Evolutionary conservation across 1,139 yeast genomes (phyloP).

Genomic region (Sugiyamaella xylanicola): DNA sequence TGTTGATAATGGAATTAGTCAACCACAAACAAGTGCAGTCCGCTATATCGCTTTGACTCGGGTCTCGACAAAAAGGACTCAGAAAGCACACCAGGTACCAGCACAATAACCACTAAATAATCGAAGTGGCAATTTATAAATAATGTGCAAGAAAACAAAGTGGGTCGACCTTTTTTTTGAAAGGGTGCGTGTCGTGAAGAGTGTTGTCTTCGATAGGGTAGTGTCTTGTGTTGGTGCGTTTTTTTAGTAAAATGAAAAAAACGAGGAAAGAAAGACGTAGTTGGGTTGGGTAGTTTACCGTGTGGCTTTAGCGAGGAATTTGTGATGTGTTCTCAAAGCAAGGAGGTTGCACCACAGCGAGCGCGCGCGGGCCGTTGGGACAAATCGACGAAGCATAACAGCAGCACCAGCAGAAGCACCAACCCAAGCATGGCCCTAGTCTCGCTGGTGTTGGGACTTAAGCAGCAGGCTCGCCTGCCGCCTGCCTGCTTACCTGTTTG

Average conservation of each 20-base stretch:
- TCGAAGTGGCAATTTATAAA: neutral
- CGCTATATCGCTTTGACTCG: neutral
- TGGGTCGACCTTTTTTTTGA: neutral
- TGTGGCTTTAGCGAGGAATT: constrained; percentile 13
- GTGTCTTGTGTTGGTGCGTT: constrained; percentile 13
- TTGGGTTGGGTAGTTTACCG: constrained; percentile 15
- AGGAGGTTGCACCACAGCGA: neutral
- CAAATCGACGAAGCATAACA: neutral
- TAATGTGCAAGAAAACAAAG: neutral
- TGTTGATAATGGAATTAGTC: neutral
- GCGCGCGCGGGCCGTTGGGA: constrained; percentile 3
- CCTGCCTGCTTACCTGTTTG: no score
- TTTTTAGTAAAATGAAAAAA: constrained; percentile 13
- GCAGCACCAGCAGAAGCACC: neutral
- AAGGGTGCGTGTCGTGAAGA: neutral
- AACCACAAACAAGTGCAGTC: neutral
- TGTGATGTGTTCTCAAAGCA: constrained; percentile 13
- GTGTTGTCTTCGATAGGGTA: neutral
- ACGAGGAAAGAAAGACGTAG: constrained; percentile 11
- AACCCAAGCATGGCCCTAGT: no score
- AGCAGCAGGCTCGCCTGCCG: no score
- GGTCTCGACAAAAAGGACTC: neutral
- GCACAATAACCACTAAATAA: neutral
- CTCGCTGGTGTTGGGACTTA: no score
- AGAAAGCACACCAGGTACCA: neutral